Evolutionary conservation across 2,329 filamentous ascomycete species (phyloP), one percentile per base, ranked within the genome.

Genomic region (Elsinoe batatas): DNA sequence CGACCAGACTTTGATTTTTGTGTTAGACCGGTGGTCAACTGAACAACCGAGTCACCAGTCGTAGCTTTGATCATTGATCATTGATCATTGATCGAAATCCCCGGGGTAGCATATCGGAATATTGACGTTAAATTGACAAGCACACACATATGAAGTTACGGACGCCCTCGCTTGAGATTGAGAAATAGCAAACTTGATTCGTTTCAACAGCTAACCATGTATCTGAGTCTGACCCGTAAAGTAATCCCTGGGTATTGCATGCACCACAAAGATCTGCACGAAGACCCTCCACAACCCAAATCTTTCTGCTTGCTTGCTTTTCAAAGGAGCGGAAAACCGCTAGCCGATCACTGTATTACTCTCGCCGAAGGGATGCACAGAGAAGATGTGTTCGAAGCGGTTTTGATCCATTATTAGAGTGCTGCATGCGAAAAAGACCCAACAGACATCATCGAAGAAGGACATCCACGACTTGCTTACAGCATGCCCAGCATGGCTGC

Each of bases 401-500:
- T 44, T 22, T 44, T 22, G 40, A 51, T 51, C 47, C 47, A 38
- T 51, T 51, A 51, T 51, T 51, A 51, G 32, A 38, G 47, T 38
- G 47, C 47, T 51, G 47, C 47, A 51, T 51, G 47, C 47, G 26
- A 30, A 51, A 51, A 51, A n/a, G 18, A 51, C 32, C 20, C n/a
- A 51, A 51, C 26, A 30, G 47, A 51, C 47, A 51, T 36, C 18
- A 51, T 36, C 18, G 32, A 51, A 51, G 47, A 38, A 38, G 15
- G 32, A 17, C 32, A 15, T 51, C 17, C 26, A 35, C 33, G 10
- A 57, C 63, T 59, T 57, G 44, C 67, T 73, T 71, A 76, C 58
- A 76, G 66, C 61, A 73, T 64, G 60, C 69, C 71, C 59, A 77
- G 70, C 62, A 76, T 67, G 63, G 73, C 72, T 57, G 74, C 74